A percentile compares a stretch with the other conserved stretches of the same genome.
phyloP scores from a whole-genome alignment of 345 rosid genomes.

The Balakata baccata region DNA sequence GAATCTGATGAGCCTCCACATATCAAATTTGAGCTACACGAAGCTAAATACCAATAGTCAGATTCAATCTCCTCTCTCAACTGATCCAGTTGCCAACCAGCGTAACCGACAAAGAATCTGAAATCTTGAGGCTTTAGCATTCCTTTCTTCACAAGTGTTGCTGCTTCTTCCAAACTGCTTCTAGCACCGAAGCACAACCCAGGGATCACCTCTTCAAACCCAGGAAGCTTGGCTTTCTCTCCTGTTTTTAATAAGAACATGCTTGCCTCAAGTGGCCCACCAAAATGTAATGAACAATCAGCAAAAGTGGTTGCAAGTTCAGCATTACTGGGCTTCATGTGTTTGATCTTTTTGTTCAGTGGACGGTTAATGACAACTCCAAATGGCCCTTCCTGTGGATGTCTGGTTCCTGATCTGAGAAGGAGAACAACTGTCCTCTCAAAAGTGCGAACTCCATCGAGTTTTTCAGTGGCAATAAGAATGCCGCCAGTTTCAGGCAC shows the following conservation, averaged over 20 bases:
- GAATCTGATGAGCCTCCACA: constrained; percentile 43
- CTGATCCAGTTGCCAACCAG: constrained; percentile 93
- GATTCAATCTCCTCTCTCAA: constrained; percentile 81
- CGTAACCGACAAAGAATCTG: constrained; percentile 83
- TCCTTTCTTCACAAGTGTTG: constrained; percentile 71
- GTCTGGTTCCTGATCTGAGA: constrained; percentile 73
- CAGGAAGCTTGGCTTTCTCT: constrained; percentile 50
- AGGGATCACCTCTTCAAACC: constrained; percentile 75
- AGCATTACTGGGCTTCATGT: constrained; percentile 66
- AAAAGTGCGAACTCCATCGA: constrained; percentile 74
- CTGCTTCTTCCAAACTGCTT: constrained; percentile 78
- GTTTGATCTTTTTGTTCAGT: constrained; percentile 66
- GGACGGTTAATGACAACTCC: constrained; percentile 90
- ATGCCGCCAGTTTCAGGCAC: constrained; percentile 90
- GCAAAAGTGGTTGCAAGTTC: constrained; percentile 79
- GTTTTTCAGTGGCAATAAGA: constrained; percentile 93
- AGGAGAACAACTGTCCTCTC: constrained; percentile 90
- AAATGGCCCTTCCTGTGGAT: constrained; percentile 88
- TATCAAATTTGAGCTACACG: constrained; percentile 76
- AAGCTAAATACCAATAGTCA: constrained; percentile 76
- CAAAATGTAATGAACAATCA: constrained; percentile 76
- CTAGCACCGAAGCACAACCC: constrained; percentile 78
- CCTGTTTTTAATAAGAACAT: constrained; percentile 65
- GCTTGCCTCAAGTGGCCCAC: constrained; percentile 89
- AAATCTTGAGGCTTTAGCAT: constrained; percentile 72